Percentiles rank a stretch among this genome's conserved stretches.
These are phyloP conservation scores for Diutina ranongensis DNA, from an alignment of 1,139 yeast species.

Conservation along the genomic window DNA sequence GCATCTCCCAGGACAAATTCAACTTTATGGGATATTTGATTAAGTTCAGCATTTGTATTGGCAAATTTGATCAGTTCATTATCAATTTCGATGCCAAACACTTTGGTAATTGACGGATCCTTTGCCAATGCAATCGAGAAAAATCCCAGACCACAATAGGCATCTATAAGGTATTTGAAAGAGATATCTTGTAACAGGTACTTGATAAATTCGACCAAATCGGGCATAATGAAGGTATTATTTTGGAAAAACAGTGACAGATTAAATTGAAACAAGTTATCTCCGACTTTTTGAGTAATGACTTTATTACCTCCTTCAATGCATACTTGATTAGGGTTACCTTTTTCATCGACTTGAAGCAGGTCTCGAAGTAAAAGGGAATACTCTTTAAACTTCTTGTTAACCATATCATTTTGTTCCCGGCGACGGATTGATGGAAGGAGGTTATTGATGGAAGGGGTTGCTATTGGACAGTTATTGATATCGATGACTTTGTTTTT, in stretches of 20 bases:
- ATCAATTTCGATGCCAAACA: conserved; percentile 34
- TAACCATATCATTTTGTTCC: conserved; percentile 8
- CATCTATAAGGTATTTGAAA: conserved; percentile 25
- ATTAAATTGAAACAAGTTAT: conserved; percentile 21
- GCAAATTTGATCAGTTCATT: conserved; percentile 25
- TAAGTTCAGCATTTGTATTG: conserved; percentile 26
- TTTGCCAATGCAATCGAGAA: conserved; percentile 29
- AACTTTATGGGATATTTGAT: conserved; percentile 19
- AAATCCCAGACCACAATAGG: conserved; percentile 38
- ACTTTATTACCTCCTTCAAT: conserved; percentile 16
- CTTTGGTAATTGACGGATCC: conserved; percentile 19
- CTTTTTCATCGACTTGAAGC: conserved; percentile 19
- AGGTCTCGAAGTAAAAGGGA: conserved; percentile 25
- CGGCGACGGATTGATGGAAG: conserved; percentile 10
- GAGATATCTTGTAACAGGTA: conserved; percentile 11
- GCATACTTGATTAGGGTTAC: conserved; percentile 19
- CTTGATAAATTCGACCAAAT: conserved; percentile 22
- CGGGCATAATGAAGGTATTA: conserved; percentile 24
- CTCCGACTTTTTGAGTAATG: conserved; percentile 22
- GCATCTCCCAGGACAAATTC: conserved; percentile 30
- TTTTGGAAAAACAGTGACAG: conserved; percentile 27
- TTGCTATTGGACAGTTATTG: conserved; percentile 21
- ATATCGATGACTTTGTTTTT: conserved; percentile 19
- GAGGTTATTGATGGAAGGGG: conserved; percentile 16
- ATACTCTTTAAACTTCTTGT: conserved; percentile 9